Conservation (phyloP, 228 moss, liverwort and hornwort species). For the Sphagnum fallax region DNA sequence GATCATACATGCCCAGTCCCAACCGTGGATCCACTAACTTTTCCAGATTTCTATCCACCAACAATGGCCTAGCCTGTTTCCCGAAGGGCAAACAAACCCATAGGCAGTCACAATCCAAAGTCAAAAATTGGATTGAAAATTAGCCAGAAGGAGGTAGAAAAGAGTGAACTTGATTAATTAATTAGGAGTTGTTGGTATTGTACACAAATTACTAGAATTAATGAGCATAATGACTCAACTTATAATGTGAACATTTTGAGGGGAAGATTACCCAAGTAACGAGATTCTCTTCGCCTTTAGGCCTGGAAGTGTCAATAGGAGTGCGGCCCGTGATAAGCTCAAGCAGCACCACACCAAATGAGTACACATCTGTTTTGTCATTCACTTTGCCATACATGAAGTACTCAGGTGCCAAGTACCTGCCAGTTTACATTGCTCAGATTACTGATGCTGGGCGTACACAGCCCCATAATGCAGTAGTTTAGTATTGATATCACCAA, state of each 20-base stretch:
- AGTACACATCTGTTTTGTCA: slow-evolving; percentile 91
- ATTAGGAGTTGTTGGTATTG: too few species aligned
- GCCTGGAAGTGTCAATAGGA: slow-evolving; percentile 76
- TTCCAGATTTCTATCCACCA: slow-evolving; percentile 57
- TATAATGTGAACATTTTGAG: too few species aligned
- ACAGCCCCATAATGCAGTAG: too few species aligned
- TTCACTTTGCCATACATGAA: slow-evolving; percentile 97
- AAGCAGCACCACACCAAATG: slow-evolving; percentile 84
- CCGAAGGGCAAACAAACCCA: background rate
- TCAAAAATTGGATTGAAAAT: background rate
- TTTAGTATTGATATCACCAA: too few species aligned
- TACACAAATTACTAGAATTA: too few species aligned
- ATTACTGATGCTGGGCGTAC: too few species aligned
- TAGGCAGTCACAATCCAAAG: background rate
- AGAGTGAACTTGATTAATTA: too few species aligned
- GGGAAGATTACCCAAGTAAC: slow-evolving; percentile 74
- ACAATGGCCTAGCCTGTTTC: slow-evolving; percentile 72
- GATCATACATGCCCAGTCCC: slow-evolving; percentile 31
- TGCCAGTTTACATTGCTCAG: slow-evolving; percentile 11
- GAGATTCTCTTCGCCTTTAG: slow-evolving; percentile 74
- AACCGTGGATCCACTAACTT: slow-evolving; percentile 73
- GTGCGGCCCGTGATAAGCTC: slow-evolving; percentile 91
- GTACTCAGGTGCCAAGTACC: slow-evolving; percentile 97
- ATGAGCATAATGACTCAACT: too few species aligned
- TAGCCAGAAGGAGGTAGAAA: too few species aligned